A percentile compares a stretch with the other conserved stretches of the same genome.
Evolutionary conservation across 2,329 filamentous ascomycete species (phyloP).

Genomic region (Colletotrichum sp.): DNA sequence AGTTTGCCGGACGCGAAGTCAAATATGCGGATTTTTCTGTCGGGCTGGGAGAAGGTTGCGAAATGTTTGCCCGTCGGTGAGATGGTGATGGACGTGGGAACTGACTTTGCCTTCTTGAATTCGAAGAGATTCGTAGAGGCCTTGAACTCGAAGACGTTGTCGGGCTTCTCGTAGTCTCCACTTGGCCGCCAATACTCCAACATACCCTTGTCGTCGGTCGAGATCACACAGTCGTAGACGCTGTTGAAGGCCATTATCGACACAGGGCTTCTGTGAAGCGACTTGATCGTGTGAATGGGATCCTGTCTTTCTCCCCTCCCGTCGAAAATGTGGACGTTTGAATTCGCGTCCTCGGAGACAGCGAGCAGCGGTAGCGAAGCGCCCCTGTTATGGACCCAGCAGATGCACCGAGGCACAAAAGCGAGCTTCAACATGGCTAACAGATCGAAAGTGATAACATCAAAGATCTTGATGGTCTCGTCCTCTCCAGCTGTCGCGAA

Average conservation of each 20-base stretch:
- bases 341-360: conserved; percentile 76
- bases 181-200: conserved; percentile 93
- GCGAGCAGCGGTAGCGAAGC: conserved; percentile 88
- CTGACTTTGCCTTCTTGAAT: conserved; percentile 93
- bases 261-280: conserved; percentile 82
- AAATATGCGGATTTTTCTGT: conserved; percentile 91
- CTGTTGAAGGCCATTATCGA: conserved; percentile 90
- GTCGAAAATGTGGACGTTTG: conserved; percentile 83
- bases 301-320: conserved; percentile 81
- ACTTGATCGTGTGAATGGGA: conserved; percentile 78
- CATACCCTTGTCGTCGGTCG: conserved; percentile 90
- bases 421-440: conserved; percentile 82
- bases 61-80: conserved; percentile 88
- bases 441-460: conserved; percentile 86
- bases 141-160: conserved; percentile 91
- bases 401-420: conserved; percentile 77
- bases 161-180: conserved; percentile 85
- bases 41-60: conserved; percentile 88
- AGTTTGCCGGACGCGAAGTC: conserved; percentile 91
- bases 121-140: conserved; percentile 94
- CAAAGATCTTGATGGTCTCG: conserved; percentile 80
- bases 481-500: conserved; percentile 89
- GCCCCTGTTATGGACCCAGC: conserved; percentile 89
- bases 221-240: conserved; percentile 87
- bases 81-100: conserved; percentile 80